These are phyloP conservation scores for Candida germanica DNA, from an alignment of 805 yeast genomes.

Conservation along the genomic window DNA sequence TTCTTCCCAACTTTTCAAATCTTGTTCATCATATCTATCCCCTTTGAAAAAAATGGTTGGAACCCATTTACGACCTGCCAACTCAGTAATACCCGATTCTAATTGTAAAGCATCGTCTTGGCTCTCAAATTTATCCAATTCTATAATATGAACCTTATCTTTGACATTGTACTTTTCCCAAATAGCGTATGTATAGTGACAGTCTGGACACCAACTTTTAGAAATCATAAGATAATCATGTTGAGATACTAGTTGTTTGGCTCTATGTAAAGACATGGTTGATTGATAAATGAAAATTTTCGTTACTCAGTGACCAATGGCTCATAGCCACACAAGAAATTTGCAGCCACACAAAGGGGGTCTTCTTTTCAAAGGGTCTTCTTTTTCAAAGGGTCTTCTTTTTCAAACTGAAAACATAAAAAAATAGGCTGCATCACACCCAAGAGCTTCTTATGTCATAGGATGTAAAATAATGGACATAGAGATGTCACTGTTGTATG, in stretches of 20 bases:
- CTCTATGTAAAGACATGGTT: slow-evolving; percentile 20
- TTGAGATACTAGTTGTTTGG: slow-evolving; percentile 42
- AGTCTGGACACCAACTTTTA: slow-evolving; percentile 79
- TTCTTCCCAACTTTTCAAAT: slow-evolving; percentile 38
- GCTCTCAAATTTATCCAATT: slow-evolving; percentile 52
- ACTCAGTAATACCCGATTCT: slow-evolving; percentile 53
- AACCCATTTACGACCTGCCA: slow-evolving; percentile 64
- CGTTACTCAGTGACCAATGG: too few species aligned
- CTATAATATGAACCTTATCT: slow-evolving; percentile 53
- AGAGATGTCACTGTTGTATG: too few species aligned
- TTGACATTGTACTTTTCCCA: slow-evolving; percentile 52
- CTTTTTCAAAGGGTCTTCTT: too few species aligned
- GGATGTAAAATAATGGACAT: too few species aligned
- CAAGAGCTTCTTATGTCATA: too few species aligned
- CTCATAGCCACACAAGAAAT: too few species aligned
- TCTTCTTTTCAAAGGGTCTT: too few species aligned
- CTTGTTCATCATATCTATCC: slow-evolving; percentile 54
- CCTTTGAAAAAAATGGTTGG: slow-evolving; percentile 66
- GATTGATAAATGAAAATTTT: too few species aligned
- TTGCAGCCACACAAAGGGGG: too few species aligned
- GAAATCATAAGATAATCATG: slow-evolving; percentile 57
- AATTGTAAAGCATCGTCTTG: slow-evolving; percentile 49
- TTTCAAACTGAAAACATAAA: too few species aligned
- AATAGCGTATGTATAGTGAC: slow-evolving; percentile 57
- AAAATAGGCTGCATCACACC: too few species aligned